Conservation (phyloP, 768 basidiomycete species). For the Boletus reticulatus region DNA sequence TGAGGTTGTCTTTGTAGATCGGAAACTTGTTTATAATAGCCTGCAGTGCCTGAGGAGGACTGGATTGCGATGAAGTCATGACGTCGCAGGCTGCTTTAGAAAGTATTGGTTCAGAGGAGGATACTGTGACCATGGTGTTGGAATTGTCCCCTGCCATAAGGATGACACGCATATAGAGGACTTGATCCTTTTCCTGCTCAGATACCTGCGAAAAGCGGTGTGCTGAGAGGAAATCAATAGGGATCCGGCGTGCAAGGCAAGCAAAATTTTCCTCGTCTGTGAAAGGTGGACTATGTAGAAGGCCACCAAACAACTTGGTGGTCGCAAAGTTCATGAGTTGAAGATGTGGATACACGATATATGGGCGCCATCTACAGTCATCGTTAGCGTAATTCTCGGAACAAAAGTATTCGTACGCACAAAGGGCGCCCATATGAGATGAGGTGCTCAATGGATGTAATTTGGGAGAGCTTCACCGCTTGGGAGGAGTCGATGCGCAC, state of each 20-base stretch:
- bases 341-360: too few species aligned
- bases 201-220: neutral
- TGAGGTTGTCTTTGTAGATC: neutral
- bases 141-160: neutral
- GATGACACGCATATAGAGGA: neutral
- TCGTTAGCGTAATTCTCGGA: too few species aligned
- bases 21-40: neutral
- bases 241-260: neutral
- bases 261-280: neutral
- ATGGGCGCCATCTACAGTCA: too few species aligned
- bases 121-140: neutral
- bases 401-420: too few species aligned
- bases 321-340: too few species aligned
- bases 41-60: neutral
- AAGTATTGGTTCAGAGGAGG: neutral
- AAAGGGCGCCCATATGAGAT: too few species aligned
- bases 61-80: neutral
- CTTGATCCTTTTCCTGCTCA: neutral
- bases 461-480: too few species aligned
- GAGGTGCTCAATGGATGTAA: too few species aligned
- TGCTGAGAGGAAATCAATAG: neutral
- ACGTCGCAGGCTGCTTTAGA: neutral
- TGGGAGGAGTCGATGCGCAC: too few species aligned
- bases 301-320: too few species aligned
- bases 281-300: too few species aligned